Percentiles rank a stretch among this genome's conserved stretches.
phyloP scores from a whole-genome alignment of 371 early-diverging fungal genomes.

The Apophysomyces elegans region DNA sequence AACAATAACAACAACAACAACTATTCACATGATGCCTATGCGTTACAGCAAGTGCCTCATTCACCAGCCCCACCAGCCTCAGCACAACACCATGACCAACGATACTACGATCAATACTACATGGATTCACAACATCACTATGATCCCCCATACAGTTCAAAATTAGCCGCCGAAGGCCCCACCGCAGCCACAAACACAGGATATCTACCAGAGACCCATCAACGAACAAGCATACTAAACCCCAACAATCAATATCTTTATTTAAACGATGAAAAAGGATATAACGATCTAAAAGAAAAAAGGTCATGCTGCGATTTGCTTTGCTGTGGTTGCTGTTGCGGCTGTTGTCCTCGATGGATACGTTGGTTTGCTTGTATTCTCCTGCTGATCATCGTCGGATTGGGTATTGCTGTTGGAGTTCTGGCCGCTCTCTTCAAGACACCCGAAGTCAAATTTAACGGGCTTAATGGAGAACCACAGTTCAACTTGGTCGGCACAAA shows the following conservation, averaged over 20 bases:
- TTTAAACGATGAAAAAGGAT: not conserved
- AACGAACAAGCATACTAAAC: not conserved
- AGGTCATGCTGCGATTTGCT: constrained; percentile 48
- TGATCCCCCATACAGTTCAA: constrained; percentile 3
- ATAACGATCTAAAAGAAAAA: not conserved
- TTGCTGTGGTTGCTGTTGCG: constrained; percentile 55
- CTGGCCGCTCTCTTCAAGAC: constrained; percentile 45
- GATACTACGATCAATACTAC: constrained; percentile 2
- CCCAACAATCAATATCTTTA: not conserved
- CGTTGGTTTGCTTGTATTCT: constrained; percentile 42
- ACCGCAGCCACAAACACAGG: constrained; percentile 1
- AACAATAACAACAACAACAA: not conserved
- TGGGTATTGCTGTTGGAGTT: constrained; percentile 45
- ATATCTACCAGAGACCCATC: not conserved
- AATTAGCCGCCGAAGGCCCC: constrained; percentile 11
- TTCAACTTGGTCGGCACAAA: constrained; percentile 29
- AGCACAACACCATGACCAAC: constrained; percentile 11
- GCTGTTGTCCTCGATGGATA: constrained; percentile 51
- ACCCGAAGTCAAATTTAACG: constrained; percentile 41
- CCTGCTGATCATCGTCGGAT: constrained; percentile 36
- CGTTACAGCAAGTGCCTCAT: not conserved
- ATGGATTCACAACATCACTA: constrained; percentile 11
- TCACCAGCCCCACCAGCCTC: constrained; percentile 16
- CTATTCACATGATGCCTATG: not conserved
- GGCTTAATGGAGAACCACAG: constrained; percentile 33